These are phyloP conservation scores for Sphaerulina vaccinii DNA, from an alignment of 2,329 filamentous ascomycete genomes.

Conservation along the genomic window DNA sequence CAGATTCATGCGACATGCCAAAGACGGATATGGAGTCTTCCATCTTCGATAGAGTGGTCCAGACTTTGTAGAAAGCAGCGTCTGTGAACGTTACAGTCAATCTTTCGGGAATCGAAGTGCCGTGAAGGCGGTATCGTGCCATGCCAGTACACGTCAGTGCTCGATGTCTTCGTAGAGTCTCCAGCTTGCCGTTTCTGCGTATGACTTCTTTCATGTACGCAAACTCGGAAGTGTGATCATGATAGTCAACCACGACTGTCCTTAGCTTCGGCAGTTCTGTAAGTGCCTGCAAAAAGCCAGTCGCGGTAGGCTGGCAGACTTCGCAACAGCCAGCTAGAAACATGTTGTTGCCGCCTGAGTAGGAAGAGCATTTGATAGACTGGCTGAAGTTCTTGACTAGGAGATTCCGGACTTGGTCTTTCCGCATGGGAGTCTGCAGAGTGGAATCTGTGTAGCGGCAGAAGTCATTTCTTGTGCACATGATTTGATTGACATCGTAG, in stretches of 20 bases:
- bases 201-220: slow-evolving; percentile 20
- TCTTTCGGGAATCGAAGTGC: slow-evolving; percentile 4
- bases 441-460: slow-evolving; percentile 17
- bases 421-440: slow-evolving; percentile 21
- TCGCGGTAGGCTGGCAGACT: slow-evolving; percentile 20
- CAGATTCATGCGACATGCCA: slow-evolving; percentile 3
- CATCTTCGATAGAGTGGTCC: background rate
- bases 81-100: slow-evolving; percentile 16
- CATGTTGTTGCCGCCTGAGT: slow-evolving; percentile 21
- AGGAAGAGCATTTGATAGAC: slow-evolving; percentile 25
- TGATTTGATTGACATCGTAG: slow-evolving; percentile 46
- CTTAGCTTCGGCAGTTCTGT: slow-evolving; percentile 15
- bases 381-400: slow-evolving; percentile 21
- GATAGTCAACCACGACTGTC: slow-evolving; percentile 18
- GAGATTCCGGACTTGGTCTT: slow-evolving; percentile 20
- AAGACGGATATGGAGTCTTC: background rate
- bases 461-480: slow-evolving; percentile 24
- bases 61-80: slow-evolving; percentile 10
- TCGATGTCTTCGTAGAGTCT: slow-evolving; percentile 12
- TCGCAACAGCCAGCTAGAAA: slow-evolving; percentile 22
- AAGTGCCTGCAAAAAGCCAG: slow-evolving; percentile 18
- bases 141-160: slow-evolving; percentile 12
- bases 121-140: slow-evolving; percentile 14
- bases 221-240: slow-evolving; percentile 22
- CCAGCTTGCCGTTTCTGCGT: slow-evolving; percentile 11